Conservation (phyloP, 1,139 yeast species). For the Sugiyamaella castrensis region DNA sequence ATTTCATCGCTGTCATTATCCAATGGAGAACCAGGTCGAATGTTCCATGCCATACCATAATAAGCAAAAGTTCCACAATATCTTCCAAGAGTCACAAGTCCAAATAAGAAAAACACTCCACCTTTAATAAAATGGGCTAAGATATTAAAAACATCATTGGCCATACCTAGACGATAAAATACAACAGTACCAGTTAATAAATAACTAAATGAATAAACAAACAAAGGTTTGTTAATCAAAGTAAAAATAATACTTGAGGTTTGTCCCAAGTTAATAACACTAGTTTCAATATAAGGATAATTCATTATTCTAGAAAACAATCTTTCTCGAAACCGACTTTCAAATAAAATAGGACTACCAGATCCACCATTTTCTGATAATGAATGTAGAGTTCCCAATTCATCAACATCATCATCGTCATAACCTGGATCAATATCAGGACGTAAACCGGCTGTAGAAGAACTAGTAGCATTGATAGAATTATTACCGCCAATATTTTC, state of each 20-base stretch:
- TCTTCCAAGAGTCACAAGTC: conserved; percentile 73
- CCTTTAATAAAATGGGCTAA: conserved; percentile 97
- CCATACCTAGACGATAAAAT: conserved; percentile 67
- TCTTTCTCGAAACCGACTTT: conserved; percentile 21
- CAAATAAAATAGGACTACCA: conserved; percentile 6
- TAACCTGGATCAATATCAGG: conserved; percentile 14
- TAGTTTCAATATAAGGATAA: conserved; percentile 33
- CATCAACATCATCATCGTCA: conserved; percentile 14
- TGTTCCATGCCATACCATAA: conserved; percentile 93
- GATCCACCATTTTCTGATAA: neutral
- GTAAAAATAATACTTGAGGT: conserved; percentile 45
- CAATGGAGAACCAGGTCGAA: conserved; percentile 36
- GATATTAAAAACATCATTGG: conserved; percentile 64
- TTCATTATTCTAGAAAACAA: conserved; percentile 25
- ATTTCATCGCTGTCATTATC: neutral
- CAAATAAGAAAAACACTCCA: conserved; percentile 76
- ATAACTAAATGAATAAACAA: conserved; percentile 58
- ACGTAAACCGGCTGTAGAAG: conserved; percentile 4
- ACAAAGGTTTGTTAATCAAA: conserved; percentile 61
- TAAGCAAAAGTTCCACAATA: conserved; percentile 77
- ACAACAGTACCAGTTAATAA: conserved; percentile 75
- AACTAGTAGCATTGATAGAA: neutral
- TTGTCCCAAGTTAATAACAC: conserved; percentile 42
- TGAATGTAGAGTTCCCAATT: conserved; percentile 5
- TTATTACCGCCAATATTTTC: conserved; percentile 9